Evolutionary conservation across 1,284 basidiomycete species (phyloP).

Genomic region (Sporisorium exsertum): DNA sequence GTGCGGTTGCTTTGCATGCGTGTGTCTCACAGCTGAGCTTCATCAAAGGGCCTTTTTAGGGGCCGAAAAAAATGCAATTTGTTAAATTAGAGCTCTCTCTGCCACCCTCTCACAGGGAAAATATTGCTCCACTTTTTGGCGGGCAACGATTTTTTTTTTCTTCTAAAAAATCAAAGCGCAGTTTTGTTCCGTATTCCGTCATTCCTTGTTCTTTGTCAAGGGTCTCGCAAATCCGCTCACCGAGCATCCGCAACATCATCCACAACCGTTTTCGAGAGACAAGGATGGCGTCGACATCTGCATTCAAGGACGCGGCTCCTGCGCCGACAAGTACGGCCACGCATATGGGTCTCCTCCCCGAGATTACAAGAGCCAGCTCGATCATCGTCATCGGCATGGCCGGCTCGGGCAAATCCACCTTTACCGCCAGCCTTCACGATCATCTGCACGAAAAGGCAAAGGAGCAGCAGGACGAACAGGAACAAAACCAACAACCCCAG

Average conservation of each 20-base stretch:
- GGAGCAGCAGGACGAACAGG: conserved; percentile 28
- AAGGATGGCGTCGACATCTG: conserved; percentile 25
- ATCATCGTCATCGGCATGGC: conserved; percentile 80
- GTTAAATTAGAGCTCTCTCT: background rate
- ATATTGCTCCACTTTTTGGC: conserved; percentile 24
- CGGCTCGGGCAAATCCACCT: conserved; percentile 94
- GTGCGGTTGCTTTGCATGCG: conserved; percentile 7
- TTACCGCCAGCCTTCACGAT: conserved; percentile 75
- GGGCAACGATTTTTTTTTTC: conserved; percentile 3
- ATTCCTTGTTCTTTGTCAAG: background rate
- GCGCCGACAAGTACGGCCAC: conserved; percentile 25
- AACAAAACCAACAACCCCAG: background rate
- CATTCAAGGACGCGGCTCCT: conserved; percentile 1
- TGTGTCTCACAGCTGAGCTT: background rate
- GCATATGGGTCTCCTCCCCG: conserved; percentile 48
- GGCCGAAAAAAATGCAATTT: background rate
- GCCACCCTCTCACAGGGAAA: background rate
- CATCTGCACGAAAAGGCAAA: conserved; percentile 46
- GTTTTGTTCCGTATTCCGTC: conserved; percentile 14
- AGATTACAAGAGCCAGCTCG: conserved; percentile 61
- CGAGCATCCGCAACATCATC: conserved; percentile 1
- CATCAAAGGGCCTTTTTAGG: background rate
- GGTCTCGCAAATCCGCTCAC: background rate
- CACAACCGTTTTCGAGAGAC: background rate
- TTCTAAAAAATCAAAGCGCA: conserved; percentile 2